Evolutionary conservation across 2,329 filamentous ascomycete genomes (phyloP), one percentile per base, ranked within the genome.

Genomic region (Aspergillus sp.): DNA sequence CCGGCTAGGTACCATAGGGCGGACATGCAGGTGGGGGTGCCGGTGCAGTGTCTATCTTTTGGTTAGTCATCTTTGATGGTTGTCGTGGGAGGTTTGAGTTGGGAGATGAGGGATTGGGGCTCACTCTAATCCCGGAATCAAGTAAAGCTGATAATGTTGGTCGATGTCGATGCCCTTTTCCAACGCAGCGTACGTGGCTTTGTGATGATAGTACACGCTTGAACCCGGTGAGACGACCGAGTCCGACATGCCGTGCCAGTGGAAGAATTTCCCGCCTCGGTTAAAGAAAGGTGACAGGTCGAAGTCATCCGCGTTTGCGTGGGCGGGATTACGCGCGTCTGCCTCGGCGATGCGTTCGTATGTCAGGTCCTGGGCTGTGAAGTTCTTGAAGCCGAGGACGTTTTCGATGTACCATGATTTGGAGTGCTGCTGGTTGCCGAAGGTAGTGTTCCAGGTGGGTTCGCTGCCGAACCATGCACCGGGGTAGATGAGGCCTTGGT

Each of bases 211-310:
- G 25, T 49, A 49, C 3, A 49, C 47, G 5, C 47, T 49, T 2
- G 47, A 13, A 5, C 23, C 47, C 1, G 47, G 47, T 3, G 47
- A 32, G 2, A 49, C 47, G 4, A 32, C 15, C 3, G 47, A 49
- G 25, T 49, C 47, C 23, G 47, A 28, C 47, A 49, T 49, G 47
- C 47, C 47, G 25, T 49, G 47, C 47, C 47, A 49, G 23, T 49
- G 47, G 47, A 49, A 17, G 9, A 49, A 49, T 15, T 32, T 49
- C 4, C 47, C 47, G 25, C 47, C 47, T 4, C 15, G 10, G 13
- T 17, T 32, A 15, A 49, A 49, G 47, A 49, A 49, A 0, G 47
- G 47, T 0, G 23, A 25, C 21, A 49, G 47, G 21, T 49, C 47
- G 17, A 49, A 49, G 8, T 49, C 25, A 4, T 49, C 25, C 1